A percentile compares a stretch with the other conserved stretches of the same genome.
phyloP scores from a whole-genome alignment of 768 basidiomycete species.

The Mycena albidolilacea region DNA sequence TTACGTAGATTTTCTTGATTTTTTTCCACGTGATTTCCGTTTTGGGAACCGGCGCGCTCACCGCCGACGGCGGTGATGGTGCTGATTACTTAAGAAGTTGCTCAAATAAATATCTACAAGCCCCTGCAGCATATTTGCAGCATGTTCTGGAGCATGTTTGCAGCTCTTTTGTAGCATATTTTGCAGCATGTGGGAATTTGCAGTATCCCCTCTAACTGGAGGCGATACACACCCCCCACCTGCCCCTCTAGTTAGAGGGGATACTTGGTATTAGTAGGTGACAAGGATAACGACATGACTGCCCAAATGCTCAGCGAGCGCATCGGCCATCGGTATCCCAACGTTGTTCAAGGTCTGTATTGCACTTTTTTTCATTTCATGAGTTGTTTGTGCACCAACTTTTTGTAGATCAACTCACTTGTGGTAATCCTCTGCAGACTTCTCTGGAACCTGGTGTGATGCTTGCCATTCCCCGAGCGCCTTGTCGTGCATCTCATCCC shows the following conservation, averaged over 20 bases:
- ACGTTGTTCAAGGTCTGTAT: neutral
- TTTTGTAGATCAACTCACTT: constrained; percentile 1
- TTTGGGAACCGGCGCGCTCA: neutral
- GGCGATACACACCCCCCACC: no score
- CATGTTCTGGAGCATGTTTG: no score
- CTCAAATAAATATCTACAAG: no score
- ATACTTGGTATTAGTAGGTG: no score
- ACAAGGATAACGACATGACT: constrained; percentile 6
- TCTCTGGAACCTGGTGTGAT: neutral
- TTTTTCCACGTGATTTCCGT: neutral
- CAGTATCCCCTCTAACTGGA: no score
- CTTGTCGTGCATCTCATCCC: neutral
- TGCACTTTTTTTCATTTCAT: neutral
- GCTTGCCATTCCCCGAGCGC: constrained; percentile 17
- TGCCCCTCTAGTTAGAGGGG: no score
- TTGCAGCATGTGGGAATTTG: no score
- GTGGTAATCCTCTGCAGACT: constrained; percentile 14
- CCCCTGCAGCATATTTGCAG: no score
- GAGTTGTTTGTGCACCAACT: no score
- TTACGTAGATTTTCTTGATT: constrained; percentile 8
- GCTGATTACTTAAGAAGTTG: no score
- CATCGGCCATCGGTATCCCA: constrained; percentile 7
- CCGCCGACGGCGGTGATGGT: no score
- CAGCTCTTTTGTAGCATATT: no score
- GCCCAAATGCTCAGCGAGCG: constrained; percentile 1